phyloP scores from a whole-genome alignment of 2,329 filamentous ascomycete species.

The Podosphaera fusca region DNA sequence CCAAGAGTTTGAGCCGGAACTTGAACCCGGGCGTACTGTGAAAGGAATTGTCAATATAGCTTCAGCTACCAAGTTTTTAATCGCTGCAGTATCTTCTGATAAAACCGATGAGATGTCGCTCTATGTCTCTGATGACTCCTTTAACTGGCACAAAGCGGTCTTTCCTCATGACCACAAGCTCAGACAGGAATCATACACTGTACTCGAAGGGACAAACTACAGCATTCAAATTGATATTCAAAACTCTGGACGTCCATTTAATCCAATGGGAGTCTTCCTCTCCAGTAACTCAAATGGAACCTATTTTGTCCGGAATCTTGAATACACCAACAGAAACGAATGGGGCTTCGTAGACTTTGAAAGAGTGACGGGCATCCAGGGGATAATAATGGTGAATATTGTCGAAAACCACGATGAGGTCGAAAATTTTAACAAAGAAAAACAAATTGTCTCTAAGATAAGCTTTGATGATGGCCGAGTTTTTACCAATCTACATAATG shows the following conservation, averaged over 20 bases:
- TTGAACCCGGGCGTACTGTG: conserved; percentile 52
- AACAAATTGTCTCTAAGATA: conserved; percentile 58
- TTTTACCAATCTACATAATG: conserved; percentile 49
- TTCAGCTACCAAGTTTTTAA: conserved; percentile 62
- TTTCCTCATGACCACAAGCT: conserved; percentile 64
- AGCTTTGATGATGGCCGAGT: conserved; percentile 89
- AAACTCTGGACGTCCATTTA: conserved; percentile 33
- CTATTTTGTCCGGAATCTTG: conserved; percentile 78
- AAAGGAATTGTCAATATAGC: conserved; percentile 64
- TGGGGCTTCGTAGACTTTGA: conserved; percentile 78
- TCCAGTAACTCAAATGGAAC: conserved; percentile 96
- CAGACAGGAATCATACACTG: conserved; percentile 71
- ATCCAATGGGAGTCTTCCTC: conserved; percentile 68
- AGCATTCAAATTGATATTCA: conserved; percentile 93
- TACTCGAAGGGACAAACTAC: conserved; percentile 91
- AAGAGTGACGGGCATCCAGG: conserved; percentile 76
- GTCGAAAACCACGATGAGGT: conserved; percentile 72
- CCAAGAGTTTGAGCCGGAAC: conserved; percentile 49
- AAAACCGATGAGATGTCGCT: conserved; percentile 79
- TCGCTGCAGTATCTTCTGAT: conserved; percentile 58
- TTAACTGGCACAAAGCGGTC: conserved; percentile 74
- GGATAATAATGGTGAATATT: conserved; percentile 72
- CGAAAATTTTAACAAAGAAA: conserved; percentile 27
- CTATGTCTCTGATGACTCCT: conserved; percentile 66
- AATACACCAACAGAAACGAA: conserved; percentile 70